Evolutionary conservation across 768 basidiomycete genomes (phyloP).

Genomic region (Postia placenta): DNA sequence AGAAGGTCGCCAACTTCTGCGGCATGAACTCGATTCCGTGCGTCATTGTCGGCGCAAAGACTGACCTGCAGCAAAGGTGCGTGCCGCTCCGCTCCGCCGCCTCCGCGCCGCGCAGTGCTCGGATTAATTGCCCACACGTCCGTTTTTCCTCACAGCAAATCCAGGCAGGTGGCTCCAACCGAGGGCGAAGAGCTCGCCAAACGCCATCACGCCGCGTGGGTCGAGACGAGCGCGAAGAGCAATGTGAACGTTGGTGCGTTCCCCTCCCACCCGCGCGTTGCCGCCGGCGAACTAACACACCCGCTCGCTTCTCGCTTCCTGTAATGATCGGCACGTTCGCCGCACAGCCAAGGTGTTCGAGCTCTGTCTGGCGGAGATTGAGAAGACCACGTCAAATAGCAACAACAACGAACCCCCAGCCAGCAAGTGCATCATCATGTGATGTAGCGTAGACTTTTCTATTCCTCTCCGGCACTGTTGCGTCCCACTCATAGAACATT

Average conservation of each 20-base stretch:
- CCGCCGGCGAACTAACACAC: not conserved
- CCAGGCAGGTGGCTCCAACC: constrained; percentile 67
- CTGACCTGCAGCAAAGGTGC: constrained; percentile 73
- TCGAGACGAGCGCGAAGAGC: constrained; percentile 86
- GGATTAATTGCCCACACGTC: constrained; percentile 19
- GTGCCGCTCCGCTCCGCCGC: constrained; percentile 20
- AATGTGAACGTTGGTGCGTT: constrained; percentile 84
- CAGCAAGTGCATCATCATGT: constrained; percentile 52
- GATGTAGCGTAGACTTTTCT: constrained; percentile 24
- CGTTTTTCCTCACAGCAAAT: constrained; percentile 29
- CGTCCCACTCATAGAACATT: constrained; percentile 14
- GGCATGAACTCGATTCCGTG: constrained; percentile 83
- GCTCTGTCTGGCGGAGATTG: constrained; percentile 76
- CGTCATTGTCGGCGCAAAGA: constrained; percentile 92
- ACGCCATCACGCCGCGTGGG: constrained; percentile 67
- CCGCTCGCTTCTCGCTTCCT: constrained; percentile 1
- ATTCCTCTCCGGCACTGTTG: constrained; percentile 1
- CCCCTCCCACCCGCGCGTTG: constrained; percentile 2
- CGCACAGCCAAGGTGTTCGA: constrained; percentile 75
- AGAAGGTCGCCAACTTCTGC: constrained; percentile 88
- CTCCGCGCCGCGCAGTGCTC: constrained; percentile 6
- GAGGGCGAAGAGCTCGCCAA: constrained; percentile 75
- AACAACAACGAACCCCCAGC: constrained; percentile 36
- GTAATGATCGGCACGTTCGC: constrained; percentile 1
- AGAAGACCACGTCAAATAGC: constrained; percentile 59